These are phyloP conservation scores for Sanghuangporus weigelae DNA, from an alignment of 1,284 basidiomycete species.

Conservation along the genomic window DNA sequence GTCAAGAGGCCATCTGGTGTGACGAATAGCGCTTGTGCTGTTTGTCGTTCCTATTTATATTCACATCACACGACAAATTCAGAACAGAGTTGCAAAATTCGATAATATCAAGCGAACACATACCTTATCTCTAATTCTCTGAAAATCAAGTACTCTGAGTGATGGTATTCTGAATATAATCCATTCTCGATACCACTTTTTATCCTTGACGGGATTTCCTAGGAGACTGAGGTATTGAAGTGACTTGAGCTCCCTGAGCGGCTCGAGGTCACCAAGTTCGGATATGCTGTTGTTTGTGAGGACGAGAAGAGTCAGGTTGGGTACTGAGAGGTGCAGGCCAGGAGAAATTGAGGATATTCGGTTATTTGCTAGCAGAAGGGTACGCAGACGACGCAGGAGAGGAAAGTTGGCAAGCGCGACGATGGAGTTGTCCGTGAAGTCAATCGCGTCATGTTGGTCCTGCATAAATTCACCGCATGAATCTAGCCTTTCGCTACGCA, in stretches of 20 bases:
- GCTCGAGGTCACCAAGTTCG: conserved; percentile 80
- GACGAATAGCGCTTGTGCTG: conserved; percentile 71
- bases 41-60: conserved; percentile 60
- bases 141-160: conserved; percentile 94
- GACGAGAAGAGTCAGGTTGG: conserved; percentile 76
- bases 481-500: conserved; percentile 17
- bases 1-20: conserved; percentile 74
- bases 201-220: conserved; percentile 90
- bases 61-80: conserved; percentile 17
- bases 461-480: conserved; percentile 27
- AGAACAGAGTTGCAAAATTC: conserved; percentile 13
- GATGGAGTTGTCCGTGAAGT: conserved; percentile 96
- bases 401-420: conserved; percentile 83
- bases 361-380: conserved; percentile 85
- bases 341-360: conserved; percentile 79
- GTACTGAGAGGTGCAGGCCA: conserved; percentile 76
- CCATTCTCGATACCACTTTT: conserved; percentile 97
- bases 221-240: conserved; percentile 81
- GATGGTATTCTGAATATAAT: conserved; percentile 77
- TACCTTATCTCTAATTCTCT: conserved; percentile 94
- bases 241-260: conserved; percentile 72
- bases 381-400: conserved; percentile 72
- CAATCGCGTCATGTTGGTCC: conserved; percentile 93
- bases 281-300: conserved; percentile 74
- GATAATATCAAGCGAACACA: conserved; percentile 33